phyloP scores from a whole-genome alignment of 495 filamentous ascomycete genomes.

The Mytilinidion resinicola region DNA sequence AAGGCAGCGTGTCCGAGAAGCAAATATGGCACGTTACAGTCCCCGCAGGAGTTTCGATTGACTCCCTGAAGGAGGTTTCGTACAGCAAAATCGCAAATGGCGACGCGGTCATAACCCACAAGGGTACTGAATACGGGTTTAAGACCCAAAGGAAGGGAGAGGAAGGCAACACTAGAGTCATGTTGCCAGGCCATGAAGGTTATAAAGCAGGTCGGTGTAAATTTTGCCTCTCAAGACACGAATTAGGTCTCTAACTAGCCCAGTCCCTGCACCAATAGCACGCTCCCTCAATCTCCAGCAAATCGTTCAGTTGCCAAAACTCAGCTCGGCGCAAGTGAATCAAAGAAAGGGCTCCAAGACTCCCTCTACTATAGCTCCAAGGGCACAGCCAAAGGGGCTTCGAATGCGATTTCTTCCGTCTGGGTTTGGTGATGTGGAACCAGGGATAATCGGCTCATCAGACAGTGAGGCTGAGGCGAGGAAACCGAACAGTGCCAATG shows the following conservation, averaged over 20 bases:
- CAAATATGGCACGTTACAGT: slow-evolving; percentile 53
- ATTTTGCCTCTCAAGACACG: not conserved
- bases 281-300: slow-evolving; percentile 30
- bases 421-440: slow-evolving; percentile 42
- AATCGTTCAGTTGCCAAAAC: slow-evolving; percentile 32
- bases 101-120: slow-evolving; percentile 33
- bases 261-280: slow-evolving; percentile 11
- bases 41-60: slow-evolving; percentile 42
- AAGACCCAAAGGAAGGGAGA: slow-evolving; percentile 35
- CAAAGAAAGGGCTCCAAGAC: slow-evolving; percentile 33
- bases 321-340: slow-evolving; percentile 31
- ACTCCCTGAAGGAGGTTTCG: slow-evolving; percentile 38
- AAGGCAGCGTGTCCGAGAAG: slow-evolving; percentile 39
- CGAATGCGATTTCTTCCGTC: slow-evolving; percentile 56
- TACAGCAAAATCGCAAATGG: slow-evolving; percentile 32
- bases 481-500: slow-evolving; percentile 4
- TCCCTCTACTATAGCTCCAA: slow-evolving; percentile 29
- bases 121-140: slow-evolving; percentile 45
- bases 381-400: slow-evolving; percentile 52
- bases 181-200: slow-evolving; percentile 23
- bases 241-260: not conserved
- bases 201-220: slow-evolving; percentile 16
- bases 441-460: slow-evolving; percentile 46
- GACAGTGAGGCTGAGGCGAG: slow-evolving; percentile 36
- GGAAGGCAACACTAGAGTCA: slow-evolving; percentile 33